These are phyloP conservation scores for Pulveroboletus sp. DNA, from an alignment of 768 basidiomycete genomes.

Conservation along the genomic window DNA sequence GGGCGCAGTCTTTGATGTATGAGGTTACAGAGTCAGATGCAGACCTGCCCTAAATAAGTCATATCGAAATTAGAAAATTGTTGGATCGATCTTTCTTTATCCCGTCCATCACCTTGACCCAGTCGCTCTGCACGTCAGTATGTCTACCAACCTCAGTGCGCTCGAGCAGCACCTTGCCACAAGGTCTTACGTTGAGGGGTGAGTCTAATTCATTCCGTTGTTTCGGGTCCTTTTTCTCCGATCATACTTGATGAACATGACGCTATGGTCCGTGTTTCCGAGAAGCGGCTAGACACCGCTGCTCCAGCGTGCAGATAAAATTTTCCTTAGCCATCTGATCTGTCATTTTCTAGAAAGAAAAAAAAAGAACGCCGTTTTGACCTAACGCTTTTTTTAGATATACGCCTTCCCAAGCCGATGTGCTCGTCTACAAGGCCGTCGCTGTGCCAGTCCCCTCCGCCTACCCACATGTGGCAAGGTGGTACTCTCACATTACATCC, in stretches of 20 bases:
- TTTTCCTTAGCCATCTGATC: slow-evolving; percentile 73
- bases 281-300: slow-evolving; percentile 94
- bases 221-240: slow-evolving; percentile 9
- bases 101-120: slow-evolving; percentile 20
- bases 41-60: slow-evolving; percentile 34
- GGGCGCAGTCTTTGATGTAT: not conserved
- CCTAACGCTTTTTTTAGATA: slow-evolving; percentile 49
- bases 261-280: slow-evolving; percentile 98
- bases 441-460: slow-evolving; percentile 59
- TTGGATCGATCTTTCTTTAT: slow-evolving; percentile 28
- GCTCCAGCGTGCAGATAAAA: slow-evolving; percentile 68
- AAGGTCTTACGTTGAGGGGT: slow-evolving; percentile 92
- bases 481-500: slow-evolving; percentile 94
- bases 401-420: slow-evolving; percentile 92
- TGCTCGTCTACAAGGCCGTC: slow-evolving; percentile 85
- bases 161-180: slow-evolving; percentile 86
- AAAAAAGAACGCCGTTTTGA: slow-evolving; percentile 5
- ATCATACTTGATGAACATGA: slow-evolving; percentile 56
- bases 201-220: slow-evolving; percentile 35
- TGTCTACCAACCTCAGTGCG: slow-evolving; percentile 66
- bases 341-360: slow-evolving; percentile 5
- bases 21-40: not conserved
- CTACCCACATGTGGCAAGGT: slow-evolving; percentile 77
- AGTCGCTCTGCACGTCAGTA: slow-evolving; percentile 30
- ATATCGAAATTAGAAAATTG: slow-evolving; percentile 17